These are phyloP conservation scores for Ogataea naganishii DNA, from an alignment of 805 yeast genomes.

Conservation along the genomic window DNA sequence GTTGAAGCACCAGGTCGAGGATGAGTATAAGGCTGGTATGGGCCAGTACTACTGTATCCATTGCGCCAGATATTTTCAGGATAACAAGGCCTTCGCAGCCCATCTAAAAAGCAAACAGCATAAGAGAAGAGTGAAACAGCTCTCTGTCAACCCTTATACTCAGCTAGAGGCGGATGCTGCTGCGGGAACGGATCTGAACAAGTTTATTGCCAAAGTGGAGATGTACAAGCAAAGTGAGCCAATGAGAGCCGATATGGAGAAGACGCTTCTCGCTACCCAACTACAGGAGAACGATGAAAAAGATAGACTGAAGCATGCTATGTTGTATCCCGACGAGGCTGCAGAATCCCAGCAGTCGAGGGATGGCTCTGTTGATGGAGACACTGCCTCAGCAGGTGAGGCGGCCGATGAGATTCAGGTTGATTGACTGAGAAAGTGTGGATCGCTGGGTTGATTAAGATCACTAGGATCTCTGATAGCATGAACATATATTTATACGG, in stretches of 20 bases:
- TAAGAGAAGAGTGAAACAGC: conserved; percentile 73
- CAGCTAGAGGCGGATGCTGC: conserved; percentile 89
- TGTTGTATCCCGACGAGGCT: conserved; percentile 13
- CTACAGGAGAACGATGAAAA: conserved; percentile 23
- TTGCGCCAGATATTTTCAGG: conserved; percentile 88
- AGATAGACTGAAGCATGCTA: conserved; percentile 20
- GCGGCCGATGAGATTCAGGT: too few species aligned
- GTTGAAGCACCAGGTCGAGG: conserved; percentile 74
- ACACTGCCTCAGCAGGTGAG: too few species aligned
- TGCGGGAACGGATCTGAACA: conserved; percentile 65
- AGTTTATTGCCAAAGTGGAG: conserved; percentile 57
- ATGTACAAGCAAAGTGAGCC: conserved; percentile 42
- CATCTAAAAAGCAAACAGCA: conserved; percentile 77
- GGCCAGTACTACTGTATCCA: conserved; percentile 94
- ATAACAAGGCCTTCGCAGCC: conserved; percentile 58
- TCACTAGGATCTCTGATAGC: too few species aligned
- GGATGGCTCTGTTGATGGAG: conserved; percentile 6
- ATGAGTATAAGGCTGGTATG: conserved; percentile 86
- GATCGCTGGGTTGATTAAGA: too few species aligned
- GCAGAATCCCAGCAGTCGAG: too few species aligned
- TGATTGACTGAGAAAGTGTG: too few species aligned
- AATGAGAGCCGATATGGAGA: conserved; percentile 36
- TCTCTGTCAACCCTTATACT: conserved; percentile 76
- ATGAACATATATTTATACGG: too few species aligned
- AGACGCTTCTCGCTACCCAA: conserved; percentile 16